Evolutionary conservation across 768 basidiomycete genomes (phyloP).

Genomic region (Agaricus sinodeliciosus): DNA sequence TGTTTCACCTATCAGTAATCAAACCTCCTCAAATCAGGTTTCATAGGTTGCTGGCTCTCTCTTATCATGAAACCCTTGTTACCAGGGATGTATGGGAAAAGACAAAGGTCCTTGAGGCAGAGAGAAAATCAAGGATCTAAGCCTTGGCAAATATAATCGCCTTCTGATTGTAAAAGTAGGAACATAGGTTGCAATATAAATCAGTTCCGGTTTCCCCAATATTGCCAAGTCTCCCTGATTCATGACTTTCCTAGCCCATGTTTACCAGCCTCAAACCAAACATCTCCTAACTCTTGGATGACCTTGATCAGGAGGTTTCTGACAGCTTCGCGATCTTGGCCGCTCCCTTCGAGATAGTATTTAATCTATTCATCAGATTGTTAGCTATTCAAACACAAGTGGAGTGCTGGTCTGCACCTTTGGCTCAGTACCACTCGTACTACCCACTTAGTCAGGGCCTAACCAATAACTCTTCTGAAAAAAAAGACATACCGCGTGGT

Average conservation of each 20-base stretch:
- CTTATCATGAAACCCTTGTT: conserved; percentile 49
- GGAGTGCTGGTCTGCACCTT: conserved; percentile 44
- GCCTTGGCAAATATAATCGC: background rate
- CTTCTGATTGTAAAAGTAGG: too few relatives aligned
- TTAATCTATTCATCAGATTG: conserved; percentile 53
- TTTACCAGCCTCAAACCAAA: conserved; percentile 66
- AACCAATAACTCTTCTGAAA: background rate
- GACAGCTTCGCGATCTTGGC: conserved; percentile 43
- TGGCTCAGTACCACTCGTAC: conserved; percentile 88
- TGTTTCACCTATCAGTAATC: conserved; percentile 13
- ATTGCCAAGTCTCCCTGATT: background rate
- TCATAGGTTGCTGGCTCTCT: conserved; percentile 55
- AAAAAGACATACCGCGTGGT: conserved; percentile 52
- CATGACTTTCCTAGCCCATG: conserved; percentile 17
- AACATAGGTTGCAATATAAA: too few relatives aligned
- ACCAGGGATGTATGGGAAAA: conserved; percentile 56
- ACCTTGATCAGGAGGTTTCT: conserved; percentile 44
- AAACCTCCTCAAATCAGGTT: conserved; percentile 7
- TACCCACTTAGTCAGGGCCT: conserved; percentile 17
- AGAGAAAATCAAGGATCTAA: conserved; percentile 27
- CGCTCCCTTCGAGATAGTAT: conserved; percentile 81
- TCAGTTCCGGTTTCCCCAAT: too few relatives aligned
- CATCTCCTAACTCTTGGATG: conserved; percentile 49
- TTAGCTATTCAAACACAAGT: background rate
- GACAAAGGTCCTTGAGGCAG: conserved; percentile 52